Evolutionary conservation across 768 basidiomycete genomes (phyloP).

Genomic region (Suillus plorans): DNA sequence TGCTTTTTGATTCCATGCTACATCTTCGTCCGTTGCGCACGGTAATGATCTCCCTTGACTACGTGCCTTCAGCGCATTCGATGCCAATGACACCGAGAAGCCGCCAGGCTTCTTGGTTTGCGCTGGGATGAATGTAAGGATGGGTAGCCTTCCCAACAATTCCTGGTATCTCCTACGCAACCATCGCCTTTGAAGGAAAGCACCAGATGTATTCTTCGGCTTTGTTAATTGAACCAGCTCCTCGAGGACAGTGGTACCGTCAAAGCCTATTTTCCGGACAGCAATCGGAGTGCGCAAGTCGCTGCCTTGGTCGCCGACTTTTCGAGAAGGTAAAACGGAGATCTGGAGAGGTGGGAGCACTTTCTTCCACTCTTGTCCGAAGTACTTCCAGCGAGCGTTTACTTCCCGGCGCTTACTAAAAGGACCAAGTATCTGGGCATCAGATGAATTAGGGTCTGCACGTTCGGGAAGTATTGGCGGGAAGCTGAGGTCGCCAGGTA

Average conservation of each 20-base stretch:
- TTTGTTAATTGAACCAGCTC: slow-evolving; percentile 45
- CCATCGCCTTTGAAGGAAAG: slow-evolving; percentile 26
- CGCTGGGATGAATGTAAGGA: slow-evolving; percentile 39
- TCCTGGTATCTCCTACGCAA: slow-evolving; percentile 54
- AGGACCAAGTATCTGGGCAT: slow-evolving; percentile 58
- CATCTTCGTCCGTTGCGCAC: slow-evolving; percentile 29
- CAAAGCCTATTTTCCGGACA: slow-evolving; percentile 41
- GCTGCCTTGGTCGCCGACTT: slow-evolving; percentile 3
- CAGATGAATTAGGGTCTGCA: slow-evolving; percentile 55
- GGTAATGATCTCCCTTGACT: slow-evolving; percentile 20
- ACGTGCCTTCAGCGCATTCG: slow-evolving; percentile 27
- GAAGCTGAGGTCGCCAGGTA: slow-evolving; percentile 35
- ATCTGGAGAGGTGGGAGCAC: slow-evolving; percentile 61
- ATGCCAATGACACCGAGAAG: slow-evolving; percentile 33
- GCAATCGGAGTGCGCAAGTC: slow-evolving; percentile 21
- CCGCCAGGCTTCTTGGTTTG: background rate
- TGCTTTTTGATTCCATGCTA: slow-evolving; percentile 32
- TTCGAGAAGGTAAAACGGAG: slow-evolving; percentile 22
- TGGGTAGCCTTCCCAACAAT: slow-evolving; percentile 60
- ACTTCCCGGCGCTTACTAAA: slow-evolving; percentile 73
- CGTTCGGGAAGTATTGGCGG: slow-evolving; percentile 61
- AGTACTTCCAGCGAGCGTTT: slow-evolving; percentile 72
- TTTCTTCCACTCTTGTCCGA: slow-evolving; percentile 51
- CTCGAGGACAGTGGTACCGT: slow-evolving; percentile 41
- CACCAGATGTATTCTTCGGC: slow-evolving; percentile 22